Evolutionary conservation across 495 filamentous ascomycete species (phyloP).

Genomic region (Pyrenopolyporus hunteri): DNA sequence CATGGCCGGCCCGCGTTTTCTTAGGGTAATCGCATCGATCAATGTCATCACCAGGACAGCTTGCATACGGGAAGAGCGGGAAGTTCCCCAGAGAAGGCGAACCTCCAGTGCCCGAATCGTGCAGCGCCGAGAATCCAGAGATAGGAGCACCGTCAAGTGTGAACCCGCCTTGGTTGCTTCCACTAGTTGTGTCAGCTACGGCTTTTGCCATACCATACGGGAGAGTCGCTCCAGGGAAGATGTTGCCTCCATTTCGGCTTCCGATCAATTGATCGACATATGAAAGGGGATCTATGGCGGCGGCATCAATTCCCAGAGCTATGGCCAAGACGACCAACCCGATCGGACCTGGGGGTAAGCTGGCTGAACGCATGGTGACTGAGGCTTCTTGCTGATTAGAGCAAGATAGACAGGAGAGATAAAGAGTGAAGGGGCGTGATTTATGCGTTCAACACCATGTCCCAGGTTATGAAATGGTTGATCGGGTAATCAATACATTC

Average conservation of each 20-base stretch:
- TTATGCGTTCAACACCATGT: conserved; percentile 18
- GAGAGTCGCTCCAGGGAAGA: conserved; percentile 75
- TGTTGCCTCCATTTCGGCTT: conserved; percentile 68
- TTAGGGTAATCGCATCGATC: conserved; percentile 68
- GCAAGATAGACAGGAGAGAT: conserved; percentile 14
- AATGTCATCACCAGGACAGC: conserved; percentile 69
- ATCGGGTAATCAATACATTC: conserved; percentile 27
- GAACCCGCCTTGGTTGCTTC: conserved; percentile 74
- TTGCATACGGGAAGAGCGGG: conserved; percentile 69
- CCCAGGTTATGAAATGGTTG: not conserved
- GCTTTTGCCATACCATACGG: conserved; percentile 82
- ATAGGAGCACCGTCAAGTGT: conserved; percentile 66
- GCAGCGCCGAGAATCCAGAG: conserved; percentile 70
- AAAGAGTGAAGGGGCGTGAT: conserved; percentile 19
- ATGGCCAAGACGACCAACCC: conserved; percentile 21
- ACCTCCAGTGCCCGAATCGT: conserved; percentile 77
- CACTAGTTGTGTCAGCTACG: conserved; percentile 70
- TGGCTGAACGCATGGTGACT: conserved; percentile 32
- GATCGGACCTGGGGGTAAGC: conserved; percentile 21
- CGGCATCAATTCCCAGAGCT: conserved; percentile 21
- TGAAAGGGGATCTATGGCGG: conserved; percentile 45
- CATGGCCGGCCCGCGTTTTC: conserved; percentile 41
- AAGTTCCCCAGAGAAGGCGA: conserved; percentile 75
- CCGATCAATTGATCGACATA: conserved; percentile 65
- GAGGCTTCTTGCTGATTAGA: conserved; percentile 1